Base-by-base conservation (phyloP, 2,329 filamentous ascomycete species). In the Aspergillus calidoustus region DNA sequence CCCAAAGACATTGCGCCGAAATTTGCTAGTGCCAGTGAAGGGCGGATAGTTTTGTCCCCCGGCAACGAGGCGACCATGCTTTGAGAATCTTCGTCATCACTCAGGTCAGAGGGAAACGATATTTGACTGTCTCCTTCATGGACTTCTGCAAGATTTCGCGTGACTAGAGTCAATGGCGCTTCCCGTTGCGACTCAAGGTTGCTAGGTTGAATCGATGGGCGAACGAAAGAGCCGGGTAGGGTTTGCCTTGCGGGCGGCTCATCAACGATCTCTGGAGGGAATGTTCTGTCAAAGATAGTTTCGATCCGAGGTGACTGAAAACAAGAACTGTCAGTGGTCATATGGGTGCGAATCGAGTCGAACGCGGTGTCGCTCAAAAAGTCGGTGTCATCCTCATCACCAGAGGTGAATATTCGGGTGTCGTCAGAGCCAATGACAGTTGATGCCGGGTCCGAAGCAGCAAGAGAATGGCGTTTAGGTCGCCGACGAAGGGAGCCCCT, bases 341-440 rank as follows among this genome's bases (percentile, higher is more conserved):
- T 82, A 67, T 84, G 81, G 9, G 86, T 89, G 61, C 84, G 85
- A 61, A 88, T 77, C 53, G 87, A 89, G 74, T 89, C 87, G 75
- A 85, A 89, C 17, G 83, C 80, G 25, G 83, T 87, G 65, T 89
- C 87, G 66, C 85, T 88, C 67, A 85, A 82, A 64, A 85, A 80
- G 67, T 88, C 87, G 52, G 82, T 82, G 63, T 87, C 87, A 67
- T 87, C 85, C 66, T 87, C 86, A 63, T 88, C 86, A 31, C 82
- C 80, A 23, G 84, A 87, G 46, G 82, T 82, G 64, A 86, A 80
- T 31, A 83, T 79, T 59, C 83, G 82, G 64, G 82, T 82, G 67
- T 88, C 87, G 69, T 89, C 87, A 30, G 87, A 89, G 19, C 84
- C 86, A 56, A 86, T 80, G 47, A 86, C 77, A 56, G 84, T 86